Conservation (phyloP, 805 yeast genomes). For the Dipodascus geniculatus region DNA sequence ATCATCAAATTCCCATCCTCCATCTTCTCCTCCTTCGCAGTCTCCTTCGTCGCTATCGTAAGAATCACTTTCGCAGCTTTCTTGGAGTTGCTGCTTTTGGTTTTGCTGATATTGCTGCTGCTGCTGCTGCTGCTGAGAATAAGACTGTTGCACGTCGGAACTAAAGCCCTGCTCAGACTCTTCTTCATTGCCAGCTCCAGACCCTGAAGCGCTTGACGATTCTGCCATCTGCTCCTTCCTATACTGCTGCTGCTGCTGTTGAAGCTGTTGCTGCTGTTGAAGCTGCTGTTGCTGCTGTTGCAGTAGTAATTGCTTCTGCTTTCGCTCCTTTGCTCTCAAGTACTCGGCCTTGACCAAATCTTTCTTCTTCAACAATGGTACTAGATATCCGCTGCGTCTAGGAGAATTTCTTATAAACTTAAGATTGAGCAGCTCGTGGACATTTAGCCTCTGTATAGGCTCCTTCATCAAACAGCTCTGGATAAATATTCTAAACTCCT, state of each 20-base stretch:
- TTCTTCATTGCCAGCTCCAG: not conserved
- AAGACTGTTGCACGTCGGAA: not conserved
- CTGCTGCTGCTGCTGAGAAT: too few relatives aligned
- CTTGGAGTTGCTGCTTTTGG: too few relatives aligned
- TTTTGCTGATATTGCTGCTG: too few relatives aligned
- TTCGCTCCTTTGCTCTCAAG: not conserved
- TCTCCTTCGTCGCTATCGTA: too few relatives aligned
- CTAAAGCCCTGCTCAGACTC: not conserved
- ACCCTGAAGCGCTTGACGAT: not conserved
- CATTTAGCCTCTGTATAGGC: not conserved
- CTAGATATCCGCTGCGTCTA: not conserved
- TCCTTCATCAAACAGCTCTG: not conserved
- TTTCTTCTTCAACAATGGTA: not conserved
- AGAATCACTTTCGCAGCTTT: too few relatives aligned
- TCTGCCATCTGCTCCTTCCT: not conserved
- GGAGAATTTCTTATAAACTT: not conserved
- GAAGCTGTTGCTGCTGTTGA: not conserved
- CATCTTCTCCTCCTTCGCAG: not conserved
- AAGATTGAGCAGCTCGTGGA: not conserved
- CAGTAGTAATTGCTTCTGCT: not conserved
- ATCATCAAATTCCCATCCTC: not conserved
- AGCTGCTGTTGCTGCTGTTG: constrained; percentile 1
- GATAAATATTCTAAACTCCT: not conserved
- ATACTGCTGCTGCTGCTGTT: not conserved
- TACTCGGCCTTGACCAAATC: not conserved